Evolutionary conservation across 108 stramenopile genomes (phyloP).

Genomic region (Parietichytrium sp.): DNA sequence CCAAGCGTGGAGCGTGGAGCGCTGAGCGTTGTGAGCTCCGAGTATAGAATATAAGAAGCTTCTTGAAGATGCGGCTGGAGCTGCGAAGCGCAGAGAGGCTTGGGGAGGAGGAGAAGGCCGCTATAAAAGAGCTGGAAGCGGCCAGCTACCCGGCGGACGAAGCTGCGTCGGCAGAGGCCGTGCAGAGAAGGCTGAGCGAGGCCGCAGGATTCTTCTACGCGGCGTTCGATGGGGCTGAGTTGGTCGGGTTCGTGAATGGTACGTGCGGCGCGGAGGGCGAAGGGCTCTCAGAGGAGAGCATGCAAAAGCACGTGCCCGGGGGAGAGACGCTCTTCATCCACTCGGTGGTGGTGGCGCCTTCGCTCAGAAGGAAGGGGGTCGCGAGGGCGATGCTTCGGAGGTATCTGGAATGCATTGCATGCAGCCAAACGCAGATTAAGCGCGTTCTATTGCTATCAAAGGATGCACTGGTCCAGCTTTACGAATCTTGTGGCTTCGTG

Average conservation of each 20-base stretch:
- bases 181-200: not conserved
- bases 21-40: too few relatives aligned
- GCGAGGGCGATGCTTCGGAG: slow-evolving; percentile 6
- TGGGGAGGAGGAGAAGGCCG: too few relatives aligned
- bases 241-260: not conserved
- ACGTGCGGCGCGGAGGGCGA: not conserved
- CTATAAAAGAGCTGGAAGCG: too few relatives aligned
- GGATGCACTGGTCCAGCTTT: not conserved
- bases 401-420: too few relatives aligned
- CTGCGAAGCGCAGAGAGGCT: too few relatives aligned
- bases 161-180: not conserved
- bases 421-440: not conserved
- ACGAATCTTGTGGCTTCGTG: slow-evolving; percentile 26
- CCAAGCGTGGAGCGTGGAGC: too few relatives aligned
- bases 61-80: too few relatives aligned
- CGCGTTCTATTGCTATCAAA: not conserved
- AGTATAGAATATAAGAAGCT: too few relatives aligned
- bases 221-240: not conserved
- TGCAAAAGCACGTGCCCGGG: not conserved
- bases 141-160: slow-evolving; percentile 26
- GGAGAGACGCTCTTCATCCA: slow-evolving; percentile 3
- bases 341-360: not conserved
- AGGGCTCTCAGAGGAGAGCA: slow-evolving; percentile 2
- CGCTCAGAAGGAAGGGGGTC: not conserved
- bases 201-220: slow-evolving; percentile 9